Percentiles rank a stretch among this genome's conserved stretches.
These are phyloP conservation scores for Penicillium sp. DNA, from an alignment of 2,329 filamentous ascomycete genomes.

Conservation along the genomic window DNA sequence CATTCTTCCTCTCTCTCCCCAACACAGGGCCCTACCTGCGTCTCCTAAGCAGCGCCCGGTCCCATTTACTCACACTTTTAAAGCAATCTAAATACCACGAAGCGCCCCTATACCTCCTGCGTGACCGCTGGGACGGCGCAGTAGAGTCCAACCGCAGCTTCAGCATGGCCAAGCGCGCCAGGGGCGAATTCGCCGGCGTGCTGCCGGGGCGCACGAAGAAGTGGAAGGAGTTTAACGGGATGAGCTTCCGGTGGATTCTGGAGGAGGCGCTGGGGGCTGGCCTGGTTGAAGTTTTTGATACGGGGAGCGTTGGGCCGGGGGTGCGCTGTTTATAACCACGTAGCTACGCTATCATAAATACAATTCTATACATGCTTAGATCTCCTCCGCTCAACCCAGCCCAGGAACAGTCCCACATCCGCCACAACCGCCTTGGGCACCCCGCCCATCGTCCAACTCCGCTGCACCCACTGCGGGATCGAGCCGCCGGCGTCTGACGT, in stretches of 20 bases:
- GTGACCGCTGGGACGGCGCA: slow-evolving; percentile 63
- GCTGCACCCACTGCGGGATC: slow-evolving; percentile 35
- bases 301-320: slow-evolving; percentile 57
- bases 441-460: slow-evolving; percentile 34
- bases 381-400: slow-evolving; percentile 22
- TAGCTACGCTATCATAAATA: no score
- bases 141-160: slow-evolving; percentile 44
- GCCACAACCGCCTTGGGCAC: slow-evolving; percentile 34
- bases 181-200: slow-evolving; percentile 54
- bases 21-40: slow-evolving; percentile 58
- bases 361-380: not conserved
- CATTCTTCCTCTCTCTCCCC: slow-evolving; percentile 54
- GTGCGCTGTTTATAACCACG: slow-evolving; percentile 41
- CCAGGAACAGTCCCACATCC: slow-evolving; percentile 37
- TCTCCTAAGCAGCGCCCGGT: slow-evolving; percentile 52
- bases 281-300: slow-evolving; percentile 60
- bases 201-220: slow-evolving; percentile 59
- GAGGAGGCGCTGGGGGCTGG: slow-evolving; percentile 60
- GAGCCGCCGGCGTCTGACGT: slow-evolving; percentile 33
- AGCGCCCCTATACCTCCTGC: slow-evolving; percentile 51
- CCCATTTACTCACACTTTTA: slow-evolving; percentile 52
- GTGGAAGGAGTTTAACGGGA: slow-evolving; percentile 58
- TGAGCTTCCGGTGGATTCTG: slow-evolving; percentile 58
- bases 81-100: slow-evolving; percentile 51
- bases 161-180: slow-evolving; percentile 48